phyloP scores from a whole-genome alignment of 2,329 filamentous ascomycete genomes.

The Saccharata proteae region DNA sequence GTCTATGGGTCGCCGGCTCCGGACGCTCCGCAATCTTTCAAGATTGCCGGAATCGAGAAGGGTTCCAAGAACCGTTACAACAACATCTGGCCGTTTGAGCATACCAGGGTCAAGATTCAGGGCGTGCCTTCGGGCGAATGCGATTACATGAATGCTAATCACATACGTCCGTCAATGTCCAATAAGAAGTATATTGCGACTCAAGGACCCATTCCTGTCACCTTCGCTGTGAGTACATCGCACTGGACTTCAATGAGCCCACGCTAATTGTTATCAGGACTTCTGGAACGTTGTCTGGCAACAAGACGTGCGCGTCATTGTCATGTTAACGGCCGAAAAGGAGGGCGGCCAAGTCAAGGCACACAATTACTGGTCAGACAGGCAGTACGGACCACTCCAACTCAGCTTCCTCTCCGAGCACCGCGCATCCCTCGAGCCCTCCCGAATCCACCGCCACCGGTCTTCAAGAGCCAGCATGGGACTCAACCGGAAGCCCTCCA shows the following conservation, averaged over 20 bases:
- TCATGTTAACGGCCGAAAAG: slow-evolving; percentile 90
- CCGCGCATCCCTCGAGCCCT: slow-evolving; percentile 60
- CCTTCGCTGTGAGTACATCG: slow-evolving; percentile 59
- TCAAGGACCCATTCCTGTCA: slow-evolving; percentile 84
- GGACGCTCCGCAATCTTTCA: slow-evolving; percentile 38
- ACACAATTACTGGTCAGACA: slow-evolving; percentile 80
- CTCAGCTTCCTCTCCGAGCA: slow-evolving; percentile 72
- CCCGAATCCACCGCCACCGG: slow-evolving; percentile 36
- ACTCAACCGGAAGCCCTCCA: slow-evolving; percentile 3
- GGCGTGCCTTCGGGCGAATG: slow-evolving; percentile 55
- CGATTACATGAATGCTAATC: slow-evolving; percentile 93
- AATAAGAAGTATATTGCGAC: slow-evolving; percentile 93
- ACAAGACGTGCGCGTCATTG: slow-evolving; percentile 84
- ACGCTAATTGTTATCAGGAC: slow-evolving; percentile 44
- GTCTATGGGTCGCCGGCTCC: slow-evolving; percentile 37
- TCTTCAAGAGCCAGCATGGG: slow-evolving; percentile 14
- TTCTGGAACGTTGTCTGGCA: slow-evolving; percentile 99
- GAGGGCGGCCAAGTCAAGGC: slow-evolving; percentile 93
- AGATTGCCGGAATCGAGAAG: slow-evolving; percentile 87
- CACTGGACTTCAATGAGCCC: background rate
- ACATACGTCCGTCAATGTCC: slow-evolving; percentile 66
- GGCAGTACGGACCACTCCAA: slow-evolving; percentile 64
- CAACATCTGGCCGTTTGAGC: slow-evolving; percentile 93
- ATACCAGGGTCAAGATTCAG: slow-evolving; percentile 72
- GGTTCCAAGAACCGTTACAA: slow-evolving; percentile 95